phyloP scores from a whole-genome alignment of 495 filamentous ascomycete genomes.

The Penicillium cosmopolitanum region DNA sequence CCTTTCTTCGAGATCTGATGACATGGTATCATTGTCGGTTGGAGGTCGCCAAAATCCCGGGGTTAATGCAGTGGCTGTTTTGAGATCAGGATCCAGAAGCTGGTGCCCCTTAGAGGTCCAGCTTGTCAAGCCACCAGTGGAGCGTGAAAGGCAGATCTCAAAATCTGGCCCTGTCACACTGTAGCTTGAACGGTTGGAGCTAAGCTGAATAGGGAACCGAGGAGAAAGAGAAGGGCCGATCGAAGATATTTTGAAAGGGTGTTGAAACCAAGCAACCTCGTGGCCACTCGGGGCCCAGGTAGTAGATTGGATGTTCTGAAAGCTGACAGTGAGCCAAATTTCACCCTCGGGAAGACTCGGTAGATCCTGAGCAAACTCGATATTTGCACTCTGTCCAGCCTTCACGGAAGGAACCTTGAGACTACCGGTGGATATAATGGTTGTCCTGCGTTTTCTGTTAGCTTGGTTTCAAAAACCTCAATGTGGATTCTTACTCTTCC shows the following conservation, averaged over 20 bases:
- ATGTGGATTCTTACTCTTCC: conserved; percentile 10
- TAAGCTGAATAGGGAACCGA: neutral
- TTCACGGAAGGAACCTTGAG: conserved; percentile 5
- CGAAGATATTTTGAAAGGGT: conserved; percentile 22
- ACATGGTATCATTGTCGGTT: conserved; percentile 65
- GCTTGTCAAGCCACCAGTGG: conserved; percentile 19
- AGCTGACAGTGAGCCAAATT: conserved; percentile 38
- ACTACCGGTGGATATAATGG: conserved; percentile 1
- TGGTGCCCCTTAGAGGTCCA: conserved; percentile 13
- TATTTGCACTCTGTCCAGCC: conserved; percentile 12
- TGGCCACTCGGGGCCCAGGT: conserved; percentile 36
- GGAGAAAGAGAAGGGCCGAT: neutral
- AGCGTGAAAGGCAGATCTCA: conserved; percentile 18
- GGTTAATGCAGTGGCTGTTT: conserved; percentile 22
- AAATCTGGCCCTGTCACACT: neutral
- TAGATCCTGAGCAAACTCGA: conserved; percentile 14
- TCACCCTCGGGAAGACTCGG: neutral
- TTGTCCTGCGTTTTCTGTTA: neutral
- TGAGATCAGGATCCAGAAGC: conserved; percentile 13
- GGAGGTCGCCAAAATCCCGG: conserved; percentile 51
- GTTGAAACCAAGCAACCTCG: conserved; percentile 40
- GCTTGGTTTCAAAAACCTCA: neutral
- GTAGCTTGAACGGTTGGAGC: neutral
- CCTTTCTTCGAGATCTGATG: conserved; percentile 44
- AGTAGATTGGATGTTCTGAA: conserved; percentile 29